phyloP scores from a whole-genome alignment of 2,329 filamentous ascomycete genomes.

The Fusarium avenaceum region DNA sequence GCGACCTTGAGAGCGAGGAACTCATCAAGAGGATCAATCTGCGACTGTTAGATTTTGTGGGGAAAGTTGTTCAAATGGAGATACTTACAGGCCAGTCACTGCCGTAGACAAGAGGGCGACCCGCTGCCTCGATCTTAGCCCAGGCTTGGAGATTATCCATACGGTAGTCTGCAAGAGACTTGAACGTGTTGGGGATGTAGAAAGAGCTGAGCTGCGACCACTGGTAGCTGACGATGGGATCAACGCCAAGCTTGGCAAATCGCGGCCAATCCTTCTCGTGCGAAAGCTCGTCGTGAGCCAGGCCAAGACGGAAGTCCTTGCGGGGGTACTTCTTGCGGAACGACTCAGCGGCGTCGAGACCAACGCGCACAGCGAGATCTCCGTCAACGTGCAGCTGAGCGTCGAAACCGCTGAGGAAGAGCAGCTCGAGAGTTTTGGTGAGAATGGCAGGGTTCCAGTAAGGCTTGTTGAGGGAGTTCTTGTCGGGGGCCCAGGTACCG shows the following conservation, averaged over 20 bases:
- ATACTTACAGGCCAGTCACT: conserved; percentile 49
- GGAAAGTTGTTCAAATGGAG: no score
- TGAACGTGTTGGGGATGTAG: conserved; percentile 45
- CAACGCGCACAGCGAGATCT: conserved; percentile 45
- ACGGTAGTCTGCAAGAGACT: conserved; percentile 41
- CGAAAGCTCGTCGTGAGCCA: conserved; percentile 48
- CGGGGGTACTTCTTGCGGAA: conserved; percentile 40
- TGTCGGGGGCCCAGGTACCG: conserved; percentile 38
- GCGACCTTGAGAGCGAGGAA: conserved; percentile 49
- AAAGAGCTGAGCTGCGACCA: conserved; percentile 49
- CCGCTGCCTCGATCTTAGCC: conserved; percentile 35
- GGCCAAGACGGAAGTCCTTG: conserved; percentile 42
- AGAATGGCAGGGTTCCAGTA: conserved; percentile 47
- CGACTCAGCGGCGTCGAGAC: conserved; percentile 43
- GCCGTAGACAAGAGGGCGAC: conserved; percentile 43
- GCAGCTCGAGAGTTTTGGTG: conserved; percentile 41
- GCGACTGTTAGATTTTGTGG: neutral
- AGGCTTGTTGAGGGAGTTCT: conserved; percentile 44
- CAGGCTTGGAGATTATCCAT: conserved; percentile 49
- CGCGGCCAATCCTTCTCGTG: conserved; percentile 45
- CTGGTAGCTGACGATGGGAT: conserved; percentile 47
- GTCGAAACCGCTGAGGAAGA: conserved; percentile 42
- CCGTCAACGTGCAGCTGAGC: conserved; percentile 47
- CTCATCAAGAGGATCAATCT: conserved; percentile 50
- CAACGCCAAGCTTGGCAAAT: conserved; percentile 45